A percentile compares a stretch with the other conserved stretches of the same genome.
These are phyloP conservation scores for Fragilaria radians DNA, from an alignment of 108 stramenopile species.

Conservation along the genomic window DNA sequence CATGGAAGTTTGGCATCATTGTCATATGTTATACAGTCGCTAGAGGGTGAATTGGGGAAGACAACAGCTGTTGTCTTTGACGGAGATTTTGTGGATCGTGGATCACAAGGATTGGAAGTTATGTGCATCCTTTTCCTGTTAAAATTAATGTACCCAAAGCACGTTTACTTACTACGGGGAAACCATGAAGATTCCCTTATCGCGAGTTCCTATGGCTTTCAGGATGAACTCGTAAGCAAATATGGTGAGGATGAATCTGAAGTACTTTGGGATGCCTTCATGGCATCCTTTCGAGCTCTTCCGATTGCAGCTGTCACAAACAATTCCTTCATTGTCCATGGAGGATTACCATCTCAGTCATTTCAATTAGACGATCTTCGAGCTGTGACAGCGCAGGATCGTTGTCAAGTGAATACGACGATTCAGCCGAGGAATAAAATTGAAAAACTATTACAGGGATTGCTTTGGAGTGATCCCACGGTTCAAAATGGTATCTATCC, in stretches of 20 bases:
- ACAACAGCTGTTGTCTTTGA: slow-evolving; percentile 60
- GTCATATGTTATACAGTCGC: slow-evolving; percentile 36
- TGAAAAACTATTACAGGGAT: slow-evolving; percentile 8
- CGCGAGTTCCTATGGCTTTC: slow-evolving; percentile 81
- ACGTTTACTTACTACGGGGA: slow-evolving; percentile 67
- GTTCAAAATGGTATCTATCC: slow-evolving; percentile 5
- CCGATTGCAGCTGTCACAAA: slow-evolving; percentile 13
- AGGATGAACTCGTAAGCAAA: slow-evolving; percentile 65
- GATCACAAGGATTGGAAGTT: slow-evolving; percentile 81
- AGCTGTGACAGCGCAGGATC: neutral
- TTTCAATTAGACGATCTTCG: slow-evolving; percentile 14
- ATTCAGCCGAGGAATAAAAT: slow-evolving; percentile 7
- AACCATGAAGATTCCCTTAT: slow-evolving; percentile 83
- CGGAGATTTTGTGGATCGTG: slow-evolving; percentile 89
- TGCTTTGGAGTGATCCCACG: slow-evolving; percentile 9
- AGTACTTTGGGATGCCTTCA: slow-evolving; percentile 6
- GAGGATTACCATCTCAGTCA: slow-evolving; percentile 9
- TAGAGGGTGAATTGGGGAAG: slow-evolving; percentile 31
- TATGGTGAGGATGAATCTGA: neutral
- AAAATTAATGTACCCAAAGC: slow-evolving; percentile 70
- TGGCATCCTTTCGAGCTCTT: slow-evolving; percentile 10
- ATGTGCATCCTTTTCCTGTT: slow-evolving; percentile 68
- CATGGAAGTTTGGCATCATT: slow-evolving; percentile 41
- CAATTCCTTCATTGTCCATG: too few species aligned
- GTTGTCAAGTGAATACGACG: slow-evolving; percentile 6